These are phyloP conservation scores for Yamadazyma mexicana DNA, from an alignment of 1,139 yeast species.

Conservation along the genomic window DNA sequence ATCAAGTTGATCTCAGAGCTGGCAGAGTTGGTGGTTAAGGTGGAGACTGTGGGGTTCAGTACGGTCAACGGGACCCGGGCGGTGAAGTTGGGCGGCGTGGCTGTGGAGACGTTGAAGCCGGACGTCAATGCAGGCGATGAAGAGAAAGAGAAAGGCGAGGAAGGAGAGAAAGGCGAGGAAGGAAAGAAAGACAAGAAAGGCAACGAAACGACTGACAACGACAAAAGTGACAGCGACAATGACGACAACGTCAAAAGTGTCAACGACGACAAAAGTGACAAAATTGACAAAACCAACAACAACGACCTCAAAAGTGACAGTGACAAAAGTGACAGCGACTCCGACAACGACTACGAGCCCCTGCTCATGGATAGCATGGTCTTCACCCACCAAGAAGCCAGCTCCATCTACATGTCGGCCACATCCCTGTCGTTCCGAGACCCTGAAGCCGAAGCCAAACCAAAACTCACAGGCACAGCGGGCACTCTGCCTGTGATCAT, in stretches of 20 bases:
- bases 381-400: slow-evolving; percentile 68
- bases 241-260: slow-evolving; percentile 20
- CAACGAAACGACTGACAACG: slow-evolving; percentile 14
- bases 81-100: slow-evolving; percentile 39
- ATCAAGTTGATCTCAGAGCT: slow-evolving; percentile 54
- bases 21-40: slow-evolving; percentile 41
- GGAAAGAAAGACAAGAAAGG: slow-evolving; percentile 18
- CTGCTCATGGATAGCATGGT: slow-evolving; percentile 61
- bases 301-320: slow-evolving; percentile 9
- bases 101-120: slow-evolving; percentile 39
- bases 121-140: slow-evolving; percentile 31
- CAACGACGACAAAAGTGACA: slow-evolving; percentile 20
- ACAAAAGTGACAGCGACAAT: slow-evolving; percentile 13
- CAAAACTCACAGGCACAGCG: neutral
- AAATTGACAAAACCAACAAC: slow-evolving; percentile 16
- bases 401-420: slow-evolving; percentile 85
- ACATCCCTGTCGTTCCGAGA: slow-evolving; percentile 43
- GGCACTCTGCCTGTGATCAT: too few species aligned
- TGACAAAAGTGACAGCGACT: slow-evolving; percentile 22
- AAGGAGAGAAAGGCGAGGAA: slow-evolving; percentile 14
- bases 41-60: slow-evolving; percentile 40
- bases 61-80: slow-evolving; percentile 51
- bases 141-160: neutral
- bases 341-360: slow-evolving; percentile 33
- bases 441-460: slow-evolving; percentile 9